Percentiles rank a stretch among this genome's conserved stretches.
Conservation (phyloP, 139 green algal species). For the Nannochloris sp. region DNA sequence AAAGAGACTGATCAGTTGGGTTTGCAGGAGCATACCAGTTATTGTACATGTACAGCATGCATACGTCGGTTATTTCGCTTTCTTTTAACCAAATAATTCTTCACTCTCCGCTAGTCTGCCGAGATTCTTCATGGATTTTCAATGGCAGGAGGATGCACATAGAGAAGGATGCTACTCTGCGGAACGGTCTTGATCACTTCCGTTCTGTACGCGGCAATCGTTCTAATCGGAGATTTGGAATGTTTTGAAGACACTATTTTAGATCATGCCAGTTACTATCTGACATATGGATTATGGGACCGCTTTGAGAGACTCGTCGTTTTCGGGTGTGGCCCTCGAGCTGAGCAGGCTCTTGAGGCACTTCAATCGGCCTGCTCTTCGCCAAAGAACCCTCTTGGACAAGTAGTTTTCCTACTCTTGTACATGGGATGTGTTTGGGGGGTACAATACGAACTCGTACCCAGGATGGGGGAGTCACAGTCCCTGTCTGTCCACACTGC, state of each 20-base stretch:
- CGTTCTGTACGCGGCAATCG: not conserved
- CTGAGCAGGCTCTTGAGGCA: not conserved
- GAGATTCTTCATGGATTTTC: too few species aligned
- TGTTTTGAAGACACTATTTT: not conserved
- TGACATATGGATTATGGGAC: not conserved
- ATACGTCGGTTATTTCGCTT: too few species aligned
- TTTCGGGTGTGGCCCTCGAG: not conserved
- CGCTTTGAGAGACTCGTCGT: too few species aligned
- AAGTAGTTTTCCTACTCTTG: not conserved
- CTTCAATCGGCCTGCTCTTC: slow-evolving; percentile 13
- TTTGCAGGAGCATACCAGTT: too few species aligned
- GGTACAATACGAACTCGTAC: not conserved
- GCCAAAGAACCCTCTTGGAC: not conserved
- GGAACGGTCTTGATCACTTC: not conserved
- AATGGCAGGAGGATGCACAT: too few species aligned
- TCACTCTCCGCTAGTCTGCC: too few species aligned
- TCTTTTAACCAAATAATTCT: too few species aligned
- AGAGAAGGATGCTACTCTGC: too few species aligned
- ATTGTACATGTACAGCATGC: too few species aligned
- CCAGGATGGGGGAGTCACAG: not conserved
- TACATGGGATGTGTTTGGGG: not conserved
- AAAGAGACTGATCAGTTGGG: not conserved
- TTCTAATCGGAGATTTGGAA: not conserved
- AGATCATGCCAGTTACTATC: not conserved
- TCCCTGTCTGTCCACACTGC: not conserved